Evolutionary conservation across 2,329 filamentous ascomycete species (phyloP).

Genomic region (Bipolaris cookei): DNA sequence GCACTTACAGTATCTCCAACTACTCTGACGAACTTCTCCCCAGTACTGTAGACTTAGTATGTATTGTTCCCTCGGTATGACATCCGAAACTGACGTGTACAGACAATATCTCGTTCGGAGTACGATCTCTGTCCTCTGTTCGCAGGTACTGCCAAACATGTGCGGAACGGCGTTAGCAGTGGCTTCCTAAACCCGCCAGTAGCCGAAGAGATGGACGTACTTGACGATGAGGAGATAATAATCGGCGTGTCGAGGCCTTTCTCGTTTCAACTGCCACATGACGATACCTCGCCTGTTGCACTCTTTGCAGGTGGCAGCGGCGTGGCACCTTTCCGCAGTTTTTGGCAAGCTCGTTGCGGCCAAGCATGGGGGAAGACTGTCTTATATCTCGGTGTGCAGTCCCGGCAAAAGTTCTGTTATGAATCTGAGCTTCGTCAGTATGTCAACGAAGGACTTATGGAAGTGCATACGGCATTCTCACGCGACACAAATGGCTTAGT

Average conservation of each 20-base stretch:
- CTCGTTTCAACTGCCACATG: slow-evolving; percentile 60
- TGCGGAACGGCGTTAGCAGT: slow-evolving; percentile 58
- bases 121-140: slow-evolving; percentile 54
- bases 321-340: slow-evolving; percentile 34
- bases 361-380: slow-evolving; percentile 28
- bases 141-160: slow-evolving; percentile 20
- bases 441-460: slow-evolving; percentile 57
- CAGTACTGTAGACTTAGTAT: slow-evolving; percentile 56
- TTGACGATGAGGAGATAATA: slow-evolving; percentile 56
- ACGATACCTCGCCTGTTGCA: slow-evolving; percentile 58
- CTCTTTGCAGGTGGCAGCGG: slow-evolving; percentile 58
- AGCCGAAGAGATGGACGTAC: slow-evolving; percentile 45
- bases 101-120: slow-evolving; percentile 59
- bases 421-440: slow-evolving; percentile 33
- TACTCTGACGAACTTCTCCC: slow-evolving; percentile 60
- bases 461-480: slow-evolving; percentile 62
- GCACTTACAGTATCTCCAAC: slow-evolving; percentile 51
- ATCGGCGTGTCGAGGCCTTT: slow-evolving; percentile 61
- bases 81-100: neutral
- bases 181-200: slow-evolving; percentile 62
- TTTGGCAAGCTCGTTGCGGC: slow-evolving; percentile 33
- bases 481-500: slow-evolving; percentile 57
- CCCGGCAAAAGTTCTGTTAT: slow-evolving; percentile 33
- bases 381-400: slow-evolving; percentile 32
- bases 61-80: neutral